Base-by-base conservation (phyloP, 257 asterid species). In the Nyctanthes arbortristis region DNA sequence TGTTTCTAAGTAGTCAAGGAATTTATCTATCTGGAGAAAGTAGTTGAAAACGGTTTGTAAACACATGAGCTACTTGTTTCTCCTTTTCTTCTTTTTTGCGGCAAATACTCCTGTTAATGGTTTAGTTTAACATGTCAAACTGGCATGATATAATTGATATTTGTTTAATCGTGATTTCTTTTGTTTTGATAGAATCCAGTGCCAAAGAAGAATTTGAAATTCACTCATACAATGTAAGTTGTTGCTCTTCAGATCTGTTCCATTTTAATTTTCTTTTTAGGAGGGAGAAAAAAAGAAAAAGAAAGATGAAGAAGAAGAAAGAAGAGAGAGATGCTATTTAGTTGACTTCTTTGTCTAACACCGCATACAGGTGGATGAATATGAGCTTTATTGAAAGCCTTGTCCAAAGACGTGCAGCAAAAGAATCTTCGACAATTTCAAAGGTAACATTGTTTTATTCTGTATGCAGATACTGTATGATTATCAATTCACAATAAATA, bases 311-410 rank as follows among this genome's bases (percentile, higher is more conserved):
- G n/a, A n/a, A n/a, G n/a, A n/a, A n/a, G n/a, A n/a, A n/a, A n/a
- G n/a, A n/a, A n/a, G 60, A 65, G 56, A 72, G 60, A 59, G 56
- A 70, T 62, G 49, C 58, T 36, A 68, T 77, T 34, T 77, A 56
- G 62, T 61, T 61, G 47, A 61, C n/a, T 70, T 68, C 62, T 58
- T 74, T 35, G 55, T n/a, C n/a, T n/a, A 11, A 69, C 61, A 61
- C 65, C 70, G 75, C 77, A 61, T 24, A 33, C 78, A 93, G 98
- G 89, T 93, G 98, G 98, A 83, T 90, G 90, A 78, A 79, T 63
- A 81, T 88, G 72, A 76, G 72, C 63, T 80, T 84, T 49, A 43
- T 93, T 52, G 87, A 77, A 69, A 73, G 49, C 57, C 80, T 88
- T 65, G 67, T 83, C 70, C 76, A 65, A 73, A 79, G 79, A 72